Evolutionary conservation across 129 eudicot species (phyloP), one percentile per base, ranked within the genome.

Genomic region (Pulicaria dysenterica): DNA sequence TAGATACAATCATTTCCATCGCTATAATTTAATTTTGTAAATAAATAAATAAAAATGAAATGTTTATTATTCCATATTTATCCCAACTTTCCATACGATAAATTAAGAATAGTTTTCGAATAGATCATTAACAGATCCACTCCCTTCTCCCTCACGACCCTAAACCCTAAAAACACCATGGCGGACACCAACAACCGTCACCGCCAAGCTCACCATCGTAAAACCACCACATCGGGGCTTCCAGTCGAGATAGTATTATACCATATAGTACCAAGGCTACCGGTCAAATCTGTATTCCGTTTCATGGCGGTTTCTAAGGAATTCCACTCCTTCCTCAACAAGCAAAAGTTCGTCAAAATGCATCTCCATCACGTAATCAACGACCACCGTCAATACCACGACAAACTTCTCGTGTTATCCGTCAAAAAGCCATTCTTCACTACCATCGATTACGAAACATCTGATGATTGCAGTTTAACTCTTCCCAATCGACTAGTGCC

Each of bases 241-340:
- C 74, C 64, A 6, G 50, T 14, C 16, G 74, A 69, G 6, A 39
- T 69, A 12, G 1, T 53, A 41, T 15, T 53, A 6, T 39, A n/a
- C 51, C 38, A 54, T 40, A 69, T 69, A 16, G 39, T 53, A 9
- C 64, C 74, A 40, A 3, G 64, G 51, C 41, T 69, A 17, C 74
- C 64, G 7, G 40, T 17, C 16, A 69, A 17, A 6, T 15, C 74
- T 57, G 4, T 54, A 5, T 8, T 8, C 17, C 67, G 57, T 6
- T 71, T 43, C 60, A 46, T 0, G 44, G 0, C 10, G 42, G 76
- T 71, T 71, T 56, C 56, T 5, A 57, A 71, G 38, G 24, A 71
- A 69, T 49, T 38, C 39, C 16, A 41, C 34, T 62, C 68, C 12
- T 6, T 40, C 49, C 34, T 62, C 40, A 14, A 3, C 7, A 5